phyloP scores from a whole-genome alignment of 2,329 filamentous ascomycete species.

The Colletotrichum eleusines region DNA sequence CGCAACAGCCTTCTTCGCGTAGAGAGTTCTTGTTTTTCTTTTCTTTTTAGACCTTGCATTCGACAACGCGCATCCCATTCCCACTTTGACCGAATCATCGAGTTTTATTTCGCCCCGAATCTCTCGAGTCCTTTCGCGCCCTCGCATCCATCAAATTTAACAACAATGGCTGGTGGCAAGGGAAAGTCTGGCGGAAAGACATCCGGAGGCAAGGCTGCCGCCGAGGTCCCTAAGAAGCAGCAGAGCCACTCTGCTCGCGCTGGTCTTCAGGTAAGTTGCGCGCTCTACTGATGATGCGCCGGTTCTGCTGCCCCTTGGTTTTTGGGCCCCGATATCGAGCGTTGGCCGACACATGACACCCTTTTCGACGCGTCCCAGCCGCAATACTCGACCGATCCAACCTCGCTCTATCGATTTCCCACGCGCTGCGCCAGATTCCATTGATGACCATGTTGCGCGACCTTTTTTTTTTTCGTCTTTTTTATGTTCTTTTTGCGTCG shows the following conservation, averaged over 20 bases:
- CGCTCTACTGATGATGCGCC: slow-evolving; percentile 40
- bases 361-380: slow-evolving; percentile 41
- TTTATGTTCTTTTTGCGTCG: neutral
- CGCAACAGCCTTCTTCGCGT: slow-evolving; percentile 28
- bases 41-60: slow-evolving; percentile 13
- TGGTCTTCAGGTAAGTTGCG: slow-evolving; percentile 86
- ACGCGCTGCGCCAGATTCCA: neutral
- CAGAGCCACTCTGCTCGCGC: slow-evolving; percentile 97
- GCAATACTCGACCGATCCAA: neutral
- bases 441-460: slow-evolving; percentile 12
- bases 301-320: slow-evolving; percentile 39
- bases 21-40: slow-evolving; percentile 10
- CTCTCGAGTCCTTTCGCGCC: slow-evolving; percentile 28
- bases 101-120: slow-evolving; percentile 14
- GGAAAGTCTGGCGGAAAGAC: slow-evolving; percentile 95
- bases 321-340: slow-evolving; percentile 36
- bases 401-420: neutral
- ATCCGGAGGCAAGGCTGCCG: slow-evolving; percentile 79
- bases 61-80: slow-evolving; percentile 37
- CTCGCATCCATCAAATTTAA: slow-evolving; percentile 34
- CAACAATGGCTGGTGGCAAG: slow-evolving; percentile 84
- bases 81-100: slow-evolving; percentile 30
- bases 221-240: slow-evolving; percentile 82
- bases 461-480: neutral
- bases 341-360: slow-evolving; percentile 27